Percentiles rank a stretch among this genome's conserved stretches.
These are phyloP conservation scores for Nemania bipapillata DNA, from an alignment of 2,329 filamentous ascomycete genomes.

Conservation along the genomic window DNA sequence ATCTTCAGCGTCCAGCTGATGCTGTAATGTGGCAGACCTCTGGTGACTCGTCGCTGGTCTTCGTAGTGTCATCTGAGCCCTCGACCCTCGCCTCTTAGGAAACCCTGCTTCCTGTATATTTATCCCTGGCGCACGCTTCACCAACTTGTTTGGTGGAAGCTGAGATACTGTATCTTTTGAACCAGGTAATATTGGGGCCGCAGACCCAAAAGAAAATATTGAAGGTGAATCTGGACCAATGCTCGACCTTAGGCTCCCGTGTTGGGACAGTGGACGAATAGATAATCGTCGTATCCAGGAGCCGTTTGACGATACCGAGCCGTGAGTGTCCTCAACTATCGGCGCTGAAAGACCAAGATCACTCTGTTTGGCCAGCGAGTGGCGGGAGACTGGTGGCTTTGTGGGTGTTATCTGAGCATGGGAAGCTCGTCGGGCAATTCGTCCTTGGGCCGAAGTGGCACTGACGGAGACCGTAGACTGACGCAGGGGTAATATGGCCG, in stretches of 20 bases:
- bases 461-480: constrained; percentile 35
- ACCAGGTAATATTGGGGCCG: constrained; percentile 69
- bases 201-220: constrained; percentile 73
- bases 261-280: constrained; percentile 71
- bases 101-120: constrained; percentile 59
- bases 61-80: constrained; percentile 72
- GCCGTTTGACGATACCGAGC: constrained; percentile 69
- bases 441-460: constrained; percentile 44
- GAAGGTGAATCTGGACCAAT: constrained; percentile 73
- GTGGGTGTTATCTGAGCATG: constrained; percentile 56
- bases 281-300: constrained; percentile 81
- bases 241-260: constrained; percentile 72
- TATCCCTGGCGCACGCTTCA: constrained; percentile 74
- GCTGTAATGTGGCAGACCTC: constrained; percentile 75
- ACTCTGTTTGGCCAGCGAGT: constrained; percentile 55
- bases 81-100: constrained; percentile 61
- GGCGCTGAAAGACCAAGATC: constrained; percentile 41
- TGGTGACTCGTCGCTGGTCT: constrained; percentile 83
- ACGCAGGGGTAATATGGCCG: constrained; percentile 50
- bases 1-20: constrained; percentile 51
- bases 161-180: constrained; percentile 55
- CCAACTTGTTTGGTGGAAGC: constrained; percentile 76
- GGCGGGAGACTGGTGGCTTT: constrained; percentile 55
- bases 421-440: constrained; percentile 46
- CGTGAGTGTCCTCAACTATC: constrained; percentile 60